Percentiles rank a stretch among this genome's conserved stretches.
These are phyloP conservation scores for Alternaria dauci DNA, from an alignment of 2,329 filamentous ascomycete species.

Conservation along the genomic window DNA sequence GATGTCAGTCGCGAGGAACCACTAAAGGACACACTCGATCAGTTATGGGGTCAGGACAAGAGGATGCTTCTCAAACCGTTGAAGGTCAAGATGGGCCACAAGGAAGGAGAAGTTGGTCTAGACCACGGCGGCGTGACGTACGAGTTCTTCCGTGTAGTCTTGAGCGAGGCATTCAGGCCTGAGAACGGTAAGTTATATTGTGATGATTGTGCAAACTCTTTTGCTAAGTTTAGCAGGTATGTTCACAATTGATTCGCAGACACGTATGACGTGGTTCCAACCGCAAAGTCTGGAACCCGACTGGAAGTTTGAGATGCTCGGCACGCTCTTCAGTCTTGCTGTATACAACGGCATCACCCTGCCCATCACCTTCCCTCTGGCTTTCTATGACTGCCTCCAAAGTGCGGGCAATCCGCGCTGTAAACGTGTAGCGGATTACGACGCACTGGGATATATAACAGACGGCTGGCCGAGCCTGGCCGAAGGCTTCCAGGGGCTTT, in stretches of 20 bases:
- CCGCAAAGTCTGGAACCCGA: slow-evolving; percentile 81
- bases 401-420: slow-evolving; percentile 63
- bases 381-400: slow-evolving; percentile 78
- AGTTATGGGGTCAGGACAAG: slow-evolving; percentile 86
- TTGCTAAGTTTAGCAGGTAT: slow-evolving; percentile 58
- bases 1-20: slow-evolving; percentile 54
- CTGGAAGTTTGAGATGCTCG: slow-evolving; percentile 91
- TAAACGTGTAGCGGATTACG: not conserved
- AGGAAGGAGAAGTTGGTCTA: slow-evolving; percentile 86
- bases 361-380: slow-evolving; percentile 86
- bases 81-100: slow-evolving; percentile 81
- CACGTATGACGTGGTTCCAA: slow-evolving; percentile 86
- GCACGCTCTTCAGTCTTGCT: slow-evolving; percentile 86
- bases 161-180: slow-evolving; percentile 80
- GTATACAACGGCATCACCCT: slow-evolving; percentile 93
- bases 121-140: slow-evolving; percentile 96
- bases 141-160: slow-evolving; percentile 89
- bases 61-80: slow-evolving; percentile 84
- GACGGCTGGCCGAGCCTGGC: slow-evolving; percentile 89
- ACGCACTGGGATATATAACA: slow-evolving; percentile 72
- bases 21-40: slow-evolving; percentile 69
- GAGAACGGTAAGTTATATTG: slow-evolving; percentile 66
- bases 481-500: slow-evolving; percentile 74
- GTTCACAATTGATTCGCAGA: slow-evolving; percentile 79
- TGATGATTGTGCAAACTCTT: not conserved